These are phyloP conservation scores for Fusarium virguliforme DNA, from an alignment of 2,329 filamentous ascomycete genomes.

Conservation along the genomic window DNA sequence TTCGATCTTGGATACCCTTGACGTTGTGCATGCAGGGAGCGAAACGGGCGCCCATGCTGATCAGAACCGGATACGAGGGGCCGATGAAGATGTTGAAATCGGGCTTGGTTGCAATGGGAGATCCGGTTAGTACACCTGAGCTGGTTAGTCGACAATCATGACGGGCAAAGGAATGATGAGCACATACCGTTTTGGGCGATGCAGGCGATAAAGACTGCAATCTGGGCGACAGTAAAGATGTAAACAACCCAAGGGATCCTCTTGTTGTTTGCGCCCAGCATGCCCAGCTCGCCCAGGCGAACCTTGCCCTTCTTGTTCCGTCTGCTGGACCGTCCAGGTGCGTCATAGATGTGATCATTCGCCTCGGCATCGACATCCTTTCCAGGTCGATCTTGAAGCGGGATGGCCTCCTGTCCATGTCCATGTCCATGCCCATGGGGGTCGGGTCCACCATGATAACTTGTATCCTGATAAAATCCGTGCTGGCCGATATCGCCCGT, in stretches of 20 bases:
- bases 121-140: constrained; percentile 81
- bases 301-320: constrained; percentile 64
- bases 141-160: constrained; percentile 28
- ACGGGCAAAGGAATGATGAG: neutral
- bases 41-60: constrained; percentile 97
- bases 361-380: constrained; percentile 62
- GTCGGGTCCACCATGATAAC: constrained; percentile 68
- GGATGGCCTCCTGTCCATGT: constrained; percentile 69
- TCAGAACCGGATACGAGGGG: constrained; percentile 89
- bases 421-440: constrained; percentile 52
- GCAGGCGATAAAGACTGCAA: constrained; percentile 91
- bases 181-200: constrained; percentile 84
- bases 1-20: constrained; percentile 72
- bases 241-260: constrained; percentile 87
- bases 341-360: constrained; percentile 76
- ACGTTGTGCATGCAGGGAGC: constrained; percentile 95
- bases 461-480: constrained; percentile 68
- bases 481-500: constrained; percentile 59
- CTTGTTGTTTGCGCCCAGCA: constrained; percentile 70
- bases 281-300: constrained; percentile 72
- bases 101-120: constrained; percentile 84
- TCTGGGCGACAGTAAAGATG: constrained; percentile 81
- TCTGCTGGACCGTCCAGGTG: constrained; percentile 52
- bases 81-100: constrained; percentile 98
- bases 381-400: constrained; percentile 66